A percentile compares a stretch with the other conserved stretches of the same genome.
Conservation (phyloP, 208 protist species). For the Trypanosoma theileri region DNA sequence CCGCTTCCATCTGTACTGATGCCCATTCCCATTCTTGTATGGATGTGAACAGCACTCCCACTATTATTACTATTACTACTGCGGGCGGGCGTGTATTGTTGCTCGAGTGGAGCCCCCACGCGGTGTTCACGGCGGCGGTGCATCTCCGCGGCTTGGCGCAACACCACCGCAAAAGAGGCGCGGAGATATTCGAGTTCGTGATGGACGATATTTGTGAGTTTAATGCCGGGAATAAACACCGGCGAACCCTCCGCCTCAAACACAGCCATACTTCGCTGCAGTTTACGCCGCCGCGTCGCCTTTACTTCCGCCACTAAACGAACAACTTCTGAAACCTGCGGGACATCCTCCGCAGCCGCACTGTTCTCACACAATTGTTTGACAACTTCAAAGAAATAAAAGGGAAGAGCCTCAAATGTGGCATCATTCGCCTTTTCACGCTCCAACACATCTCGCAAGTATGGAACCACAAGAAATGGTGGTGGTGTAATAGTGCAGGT, state of each 20-base stretch:
- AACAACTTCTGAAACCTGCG: slow-evolving; percentile 62
- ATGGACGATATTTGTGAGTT: slow-evolving; percentile 84
- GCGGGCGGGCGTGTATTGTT: too few species aligned
- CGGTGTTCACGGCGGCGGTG: slow-evolving; percentile 44
- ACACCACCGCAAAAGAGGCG: slow-evolving; percentile 65
- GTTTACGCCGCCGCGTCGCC: slow-evolving; percentile 71
- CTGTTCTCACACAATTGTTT: slow-evolving; percentile 48
- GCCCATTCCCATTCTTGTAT: background rate
- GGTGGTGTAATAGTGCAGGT: slow-evolving; percentile 73
- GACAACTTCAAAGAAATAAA: slow-evolving; percentile 88
- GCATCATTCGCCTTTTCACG: slow-evolving; percentile 63
- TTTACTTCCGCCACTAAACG: slow-evolving; percentile 79
- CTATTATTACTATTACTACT: background rate
- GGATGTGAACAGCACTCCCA: background rate
- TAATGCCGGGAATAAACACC: slow-evolving; percentile 84
- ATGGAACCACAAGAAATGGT: slow-evolving; percentile 51
- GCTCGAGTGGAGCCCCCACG: slow-evolving; percentile 18
- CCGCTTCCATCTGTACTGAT: background rate
- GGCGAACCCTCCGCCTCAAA: slow-evolving; percentile 71
- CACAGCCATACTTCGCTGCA: slow-evolving; percentile 76
- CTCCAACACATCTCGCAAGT: slow-evolving; percentile 55
- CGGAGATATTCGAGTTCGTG: slow-evolving; percentile 82
- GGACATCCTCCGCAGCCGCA: slow-evolving; percentile 47
- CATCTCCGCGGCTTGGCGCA: slow-evolving; percentile 70
- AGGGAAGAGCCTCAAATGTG: slow-evolving; percentile 78